phyloP scores from a whole-genome alignment of 495 filamentous ascomycete genomes.

The Penicillium coprophilum region DNA sequence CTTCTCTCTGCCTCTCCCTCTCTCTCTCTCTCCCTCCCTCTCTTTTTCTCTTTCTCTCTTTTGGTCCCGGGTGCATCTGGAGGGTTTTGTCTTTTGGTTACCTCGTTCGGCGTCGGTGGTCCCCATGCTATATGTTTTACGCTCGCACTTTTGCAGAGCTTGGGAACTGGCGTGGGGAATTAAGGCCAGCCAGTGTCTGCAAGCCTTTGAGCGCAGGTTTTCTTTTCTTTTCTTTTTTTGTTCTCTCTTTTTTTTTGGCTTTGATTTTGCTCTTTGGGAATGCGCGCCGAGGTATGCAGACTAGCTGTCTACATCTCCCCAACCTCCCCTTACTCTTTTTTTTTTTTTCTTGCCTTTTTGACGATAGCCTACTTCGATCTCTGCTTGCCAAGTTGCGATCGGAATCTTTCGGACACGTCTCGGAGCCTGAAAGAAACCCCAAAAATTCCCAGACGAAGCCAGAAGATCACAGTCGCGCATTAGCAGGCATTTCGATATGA shows the following conservation, averaged over 20 bases:
- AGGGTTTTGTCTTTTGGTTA: constrained; percentile 36
- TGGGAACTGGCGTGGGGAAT: neutral
- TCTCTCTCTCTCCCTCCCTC: too few species aligned
- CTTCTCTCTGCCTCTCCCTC: constrained; percentile 22
- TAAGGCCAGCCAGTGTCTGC: neutral
- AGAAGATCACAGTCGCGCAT: constrained; percentile 47
- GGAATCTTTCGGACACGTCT: constrained; percentile 1
- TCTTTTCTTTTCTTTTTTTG: neutral
- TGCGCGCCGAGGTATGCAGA: neutral
- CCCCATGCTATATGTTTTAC: constrained; percentile 14
- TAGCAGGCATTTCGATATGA: constrained; percentile 54
- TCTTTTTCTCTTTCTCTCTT: constrained; percentile 24
- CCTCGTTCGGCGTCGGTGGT: constrained; percentile 29
- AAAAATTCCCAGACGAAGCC: constrained; percentile 26
- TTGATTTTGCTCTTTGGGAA: neutral
- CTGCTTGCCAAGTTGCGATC: neutral
- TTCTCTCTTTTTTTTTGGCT: neutral
- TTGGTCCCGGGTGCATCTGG: constrained; percentile 35
- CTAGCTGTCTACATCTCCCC: neutral
- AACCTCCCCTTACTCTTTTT: neutral
- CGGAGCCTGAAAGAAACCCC: constrained; percentile 22
- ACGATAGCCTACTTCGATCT: neutral
- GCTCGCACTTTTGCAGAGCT: constrained; percentile 1
- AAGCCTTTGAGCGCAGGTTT: neutral
- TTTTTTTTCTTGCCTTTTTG: neutral